Base-by-base conservation (phyloP, 1,139 yeast species). In the Komagataea norvegica region DNA sequence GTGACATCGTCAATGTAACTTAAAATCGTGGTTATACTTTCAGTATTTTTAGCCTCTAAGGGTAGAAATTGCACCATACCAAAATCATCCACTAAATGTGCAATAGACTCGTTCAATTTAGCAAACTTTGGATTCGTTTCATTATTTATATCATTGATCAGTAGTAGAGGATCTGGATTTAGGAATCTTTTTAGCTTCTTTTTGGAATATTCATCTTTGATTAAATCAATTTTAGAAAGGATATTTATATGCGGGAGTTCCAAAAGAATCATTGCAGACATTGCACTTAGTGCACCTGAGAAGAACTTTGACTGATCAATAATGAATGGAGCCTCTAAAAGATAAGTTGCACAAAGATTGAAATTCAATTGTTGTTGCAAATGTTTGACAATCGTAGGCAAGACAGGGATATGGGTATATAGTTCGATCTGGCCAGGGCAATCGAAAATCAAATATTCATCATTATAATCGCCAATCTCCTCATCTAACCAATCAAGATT, bases 1-100 rank as follows among this genome's bases (percentile, higher is more conserved):
- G 98, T 91, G 17, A 91, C 86, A 59, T 91, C 98, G 57, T 91
- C 99, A 27, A 93, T 84, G 59, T 88, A 88, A 55, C 95, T 83
- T 50, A 93, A 67, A 37, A 91, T 91, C 0, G 91, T 82, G 8
- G 82, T 77, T 15, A 91, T 82, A 33, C 88, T 75, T 35, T 81
- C 89, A 29, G 88, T 82, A 56, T 84, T 81, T 32, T 79, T 72
- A 33, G 96, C 81, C 54, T 87, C 93, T 46, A 91, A 68, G 0
- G 98, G 97, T 47, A 91, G 65, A 56, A 88, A 91, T 57, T 91
- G 97, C 4, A 91, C 97, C 99, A 91, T 91, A 8, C 98, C 97
- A 60, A 91, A 91, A 56, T 93, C 99, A 57, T 93, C 97, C 25
- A 86, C 89, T 50, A 91, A 68, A 47, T 83, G 79, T 1, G 96